Conservation (phyloP, 1,284 basidiomycete genomes). For the Austroboletus novae-zelandiae region DNA sequence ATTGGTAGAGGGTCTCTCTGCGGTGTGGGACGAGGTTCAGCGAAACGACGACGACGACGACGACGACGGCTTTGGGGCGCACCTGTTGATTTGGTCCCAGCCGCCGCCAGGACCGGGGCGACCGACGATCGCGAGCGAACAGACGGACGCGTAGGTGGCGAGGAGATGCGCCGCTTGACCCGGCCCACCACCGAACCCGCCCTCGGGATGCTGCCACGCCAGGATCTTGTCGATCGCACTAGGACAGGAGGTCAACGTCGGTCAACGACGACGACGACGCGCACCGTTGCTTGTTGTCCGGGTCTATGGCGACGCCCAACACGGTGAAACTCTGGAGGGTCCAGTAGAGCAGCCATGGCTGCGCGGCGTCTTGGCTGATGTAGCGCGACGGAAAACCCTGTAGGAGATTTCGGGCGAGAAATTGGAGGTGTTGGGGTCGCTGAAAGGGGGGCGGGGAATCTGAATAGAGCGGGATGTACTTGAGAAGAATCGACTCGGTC, state of each 20-base stretch:
- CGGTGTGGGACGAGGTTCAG: neutral
- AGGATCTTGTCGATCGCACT: slow-evolving; percentile 80
- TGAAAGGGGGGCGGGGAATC: slow-evolving; percentile 41
- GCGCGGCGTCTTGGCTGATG: slow-evolving; percentile 84
- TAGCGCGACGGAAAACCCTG: slow-evolving; percentile 79
- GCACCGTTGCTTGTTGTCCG: slow-evolving; percentile 68
- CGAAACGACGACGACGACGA: neutral
- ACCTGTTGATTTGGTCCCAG: slow-evolving; percentile 85
- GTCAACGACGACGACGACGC: slow-evolving; percentile 12
- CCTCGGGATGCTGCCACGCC: slow-evolving; percentile 74
- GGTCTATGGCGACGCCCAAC: slow-evolving; percentile 77
- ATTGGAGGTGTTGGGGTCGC: slow-evolving; percentile 64
- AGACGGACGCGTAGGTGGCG: slow-evolving; percentile 88
- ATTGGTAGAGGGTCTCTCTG: slow-evolving; percentile 76
- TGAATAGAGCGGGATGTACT: slow-evolving; percentile 40
- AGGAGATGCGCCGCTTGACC: slow-evolving; percentile 88
- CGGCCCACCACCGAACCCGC: slow-evolving; percentile 92
- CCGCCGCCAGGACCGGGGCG: slow-evolving; percentile 68
- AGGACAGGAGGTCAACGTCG: neutral
- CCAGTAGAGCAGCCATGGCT: slow-evolving; percentile 94
- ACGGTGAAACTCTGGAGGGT: slow-evolving; percentile 77
- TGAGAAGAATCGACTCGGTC: slow-evolving; percentile 63
- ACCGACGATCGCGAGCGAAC: slow-evolving; percentile 81
- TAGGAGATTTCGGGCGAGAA: slow-evolving; percentile 61
- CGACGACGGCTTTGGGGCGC: too few species aligned